These are phyloP conservation scores for Daedaleopsis sinensis DNA, from an alignment of 768 basidiomycete species.

Conservation along the genomic window DNA sequence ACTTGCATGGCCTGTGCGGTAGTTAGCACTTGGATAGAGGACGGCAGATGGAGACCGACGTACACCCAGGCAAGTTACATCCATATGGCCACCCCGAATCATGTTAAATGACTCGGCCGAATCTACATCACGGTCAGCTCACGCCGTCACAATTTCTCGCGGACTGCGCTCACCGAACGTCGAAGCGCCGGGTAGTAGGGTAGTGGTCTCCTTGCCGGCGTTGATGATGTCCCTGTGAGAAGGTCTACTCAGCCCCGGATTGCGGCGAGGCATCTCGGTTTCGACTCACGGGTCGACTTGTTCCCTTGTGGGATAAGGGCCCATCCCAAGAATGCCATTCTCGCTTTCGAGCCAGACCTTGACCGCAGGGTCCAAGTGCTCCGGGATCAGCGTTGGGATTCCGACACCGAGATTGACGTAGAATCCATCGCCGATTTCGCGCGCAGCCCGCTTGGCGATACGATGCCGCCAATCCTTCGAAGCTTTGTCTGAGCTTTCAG, in stretches of 20 bases:
- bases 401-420: slow-evolving; percentile 89
- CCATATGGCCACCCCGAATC: slow-evolving; percentile 95
- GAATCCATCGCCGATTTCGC: slow-evolving; percentile 83
- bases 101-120: slow-evolving; percentile 93
- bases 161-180: slow-evolving; percentile 66
- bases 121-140: slow-evolving; percentile 45
- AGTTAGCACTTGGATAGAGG: not conserved
- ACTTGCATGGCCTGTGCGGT: slow-evolving; percentile 84
- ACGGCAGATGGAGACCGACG: slow-evolving; percentile 30
- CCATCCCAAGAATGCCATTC: slow-evolving; percentile 87
- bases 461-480: slow-evolving; percentile 46
- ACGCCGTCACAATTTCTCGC: not conserved
- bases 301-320: slow-evolving; percentile 79
- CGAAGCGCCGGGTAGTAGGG: slow-evolving; percentile 86
- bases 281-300: slow-evolving; percentile 72
- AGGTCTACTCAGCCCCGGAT: not conserved
- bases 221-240: slow-evolving; percentile 78
- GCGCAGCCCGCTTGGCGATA: slow-evolving; percentile 84
- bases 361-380: slow-evolving; percentile 67
- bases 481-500: slow-evolving; percentile 21
- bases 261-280: not conserved
- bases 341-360: slow-evolving; percentile 87
- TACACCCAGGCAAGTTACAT: slow-evolving; percentile 89
- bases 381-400: slow-evolving; percentile 87
- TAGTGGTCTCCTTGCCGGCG: slow-evolving; percentile 92